Evolutionary conservation across 2,329 filamentous ascomycete species (phyloP), one percentile per base, ranked within the genome.

Genomic region (Cercospora janseana): DNA sequence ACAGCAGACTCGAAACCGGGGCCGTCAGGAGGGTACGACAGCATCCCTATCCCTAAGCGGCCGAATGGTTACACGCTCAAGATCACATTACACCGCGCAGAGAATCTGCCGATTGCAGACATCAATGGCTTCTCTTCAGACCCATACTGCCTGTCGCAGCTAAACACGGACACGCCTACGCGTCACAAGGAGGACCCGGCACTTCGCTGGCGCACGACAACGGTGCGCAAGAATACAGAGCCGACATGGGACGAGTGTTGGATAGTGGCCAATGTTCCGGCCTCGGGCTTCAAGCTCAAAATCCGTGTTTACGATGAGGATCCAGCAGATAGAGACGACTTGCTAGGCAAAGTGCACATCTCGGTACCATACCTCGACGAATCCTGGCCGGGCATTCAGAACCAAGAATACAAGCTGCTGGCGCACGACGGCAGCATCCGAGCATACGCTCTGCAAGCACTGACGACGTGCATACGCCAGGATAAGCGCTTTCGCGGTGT

Each of bases 271-370:
- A 94, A 95, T 60, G 79, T 96, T 2, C 91, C 92, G 0, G 75
- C 83, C 0, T 81, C 79, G 0, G 91, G 91, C 3, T 95, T 95
- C 71, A 79, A 78, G 49, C 77, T 97, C 60, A 95, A 95, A 67
- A 89, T 88, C 54, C 80, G 88, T 46, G 71, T 97, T 13, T 94
- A 91, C 70, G 92, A 97, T 63, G 92, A 97, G 68, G 92, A 97
- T 69, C 82, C 84, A 26, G 81, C 85, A 1, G 88, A 96, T 66
- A 82, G 86, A 58, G 87, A 97, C 65, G 92, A 97, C 70, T 79
- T 88, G 20, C 77, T 97, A 15, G 92, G 92, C 8, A 94, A 93
- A 63, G 88, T 88, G 3, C 89, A 89, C 38, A 74, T 95, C 46
- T 70, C 79, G 13, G 81, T 87, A 0, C 70, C 76, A 8, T 65